A percentile compares a stretch with the other conserved stretches of the same genome.
Evolutionary conservation across 768 basidiomycete species (phyloP).

Genomic region (Symmetrospora coprosmae): DNA sequence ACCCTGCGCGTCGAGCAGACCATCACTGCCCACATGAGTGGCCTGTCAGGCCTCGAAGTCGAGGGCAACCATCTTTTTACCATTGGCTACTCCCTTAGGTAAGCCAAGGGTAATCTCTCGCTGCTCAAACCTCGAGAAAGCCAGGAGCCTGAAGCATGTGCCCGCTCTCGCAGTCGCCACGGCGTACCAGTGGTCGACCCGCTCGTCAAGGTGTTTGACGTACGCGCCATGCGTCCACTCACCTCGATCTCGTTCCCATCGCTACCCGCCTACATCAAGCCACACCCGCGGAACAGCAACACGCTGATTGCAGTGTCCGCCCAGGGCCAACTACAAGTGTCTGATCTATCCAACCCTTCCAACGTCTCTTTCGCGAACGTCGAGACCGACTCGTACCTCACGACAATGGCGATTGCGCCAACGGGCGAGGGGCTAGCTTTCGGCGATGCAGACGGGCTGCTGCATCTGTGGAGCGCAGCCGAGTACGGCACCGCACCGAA

Average conservation of each 20-base stretch:
- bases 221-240: constrained; percentile 65
- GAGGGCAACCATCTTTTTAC: constrained; percentile 69
- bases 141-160: too few relatives aligned
- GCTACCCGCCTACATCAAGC: constrained; percentile 69
- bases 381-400: constrained; percentile 52
- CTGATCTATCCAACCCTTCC: constrained; percentile 62
- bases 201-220: constrained; percentile 79
- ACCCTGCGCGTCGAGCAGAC: constrained; percentile 46
- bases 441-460: constrained; percentile 68
- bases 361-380: constrained; percentile 56
- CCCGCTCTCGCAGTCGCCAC: too few relatives aligned
- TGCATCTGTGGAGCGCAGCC: constrained; percentile 65
- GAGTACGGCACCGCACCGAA: constrained; percentile 48
- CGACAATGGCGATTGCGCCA: constrained; percentile 64
- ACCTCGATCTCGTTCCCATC: constrained; percentile 75
- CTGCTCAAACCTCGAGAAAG: too few relatives aligned
- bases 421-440: constrained; percentile 84
- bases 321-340: constrained; percentile 68
- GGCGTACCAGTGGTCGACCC: constrained; percentile 78
- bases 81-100: constrained; percentile 79
- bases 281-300: constrained; percentile 61
- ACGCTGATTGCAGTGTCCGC: constrained; percentile 61
- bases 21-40: constrained; percentile 65
- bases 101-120: too few relatives aligned
- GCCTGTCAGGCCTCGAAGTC: constrained; percentile 65